Percentiles rank a stretch among this genome's conserved stretches.
These are phyloP conservation scores for Aspergillus luchuensis DNA, from an alignment of 2,329 filamentous ascomycete species.

Conservation along the genomic window DNA sequence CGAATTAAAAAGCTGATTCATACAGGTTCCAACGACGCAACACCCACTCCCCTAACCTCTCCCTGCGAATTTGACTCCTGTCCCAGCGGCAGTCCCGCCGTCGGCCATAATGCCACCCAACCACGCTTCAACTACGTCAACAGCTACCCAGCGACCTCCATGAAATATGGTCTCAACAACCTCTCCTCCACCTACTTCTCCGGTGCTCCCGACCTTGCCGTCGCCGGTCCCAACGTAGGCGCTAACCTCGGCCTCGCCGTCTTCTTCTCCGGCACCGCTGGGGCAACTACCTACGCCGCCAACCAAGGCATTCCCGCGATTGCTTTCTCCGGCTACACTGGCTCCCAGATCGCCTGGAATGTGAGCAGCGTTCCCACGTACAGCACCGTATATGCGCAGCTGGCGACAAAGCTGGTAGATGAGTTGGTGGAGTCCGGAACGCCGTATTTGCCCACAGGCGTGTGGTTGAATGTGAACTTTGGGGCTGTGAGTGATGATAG, in stretches of 20 bases:
- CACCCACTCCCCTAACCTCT: slow-evolving; percentile 51
- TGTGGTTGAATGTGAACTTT: slow-evolving; percentile 72
- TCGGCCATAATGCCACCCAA: slow-evolving; percentile 59
- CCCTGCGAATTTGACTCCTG: slow-evolving; percentile 67
- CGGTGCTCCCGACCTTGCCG: slow-evolving; percentile 61
- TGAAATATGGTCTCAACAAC: slow-evolving; percentile 63
- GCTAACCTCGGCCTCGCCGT: slow-evolving; percentile 60
- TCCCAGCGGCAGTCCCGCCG: slow-evolving; percentile 56
- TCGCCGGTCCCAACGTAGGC: slow-evolving; percentile 65
- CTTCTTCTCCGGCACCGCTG: slow-evolving; percentile 68
- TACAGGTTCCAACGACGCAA: slow-evolving; percentile 55
- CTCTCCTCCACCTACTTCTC: slow-evolving; percentile 59
- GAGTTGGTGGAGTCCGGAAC: slow-evolving; percentile 57
- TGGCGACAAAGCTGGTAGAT: slow-evolving; percentile 61
- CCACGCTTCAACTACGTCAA: slow-evolving; percentile 71
- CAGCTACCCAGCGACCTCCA: slow-evolving; percentile 66
- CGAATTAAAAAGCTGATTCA: no score
- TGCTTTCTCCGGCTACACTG: slow-evolving; percentile 64
- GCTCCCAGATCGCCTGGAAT: slow-evolving; percentile 57
- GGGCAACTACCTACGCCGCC: slow-evolving; percentile 62
- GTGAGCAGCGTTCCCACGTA: slow-evolving; percentile 46
- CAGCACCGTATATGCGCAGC: slow-evolving; percentile 64
- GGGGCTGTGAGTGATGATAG: slow-evolving; percentile 49
- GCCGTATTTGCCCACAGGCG: slow-evolving; percentile 63
- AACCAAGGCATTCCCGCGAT: slow-evolving; percentile 62